A percentile compares a stretch with the other conserved stretches of the same genome.
Conservation (phyloP, 2,329 filamentous ascomycete species). For the Colletotrichum ledebouriae region DNA sequence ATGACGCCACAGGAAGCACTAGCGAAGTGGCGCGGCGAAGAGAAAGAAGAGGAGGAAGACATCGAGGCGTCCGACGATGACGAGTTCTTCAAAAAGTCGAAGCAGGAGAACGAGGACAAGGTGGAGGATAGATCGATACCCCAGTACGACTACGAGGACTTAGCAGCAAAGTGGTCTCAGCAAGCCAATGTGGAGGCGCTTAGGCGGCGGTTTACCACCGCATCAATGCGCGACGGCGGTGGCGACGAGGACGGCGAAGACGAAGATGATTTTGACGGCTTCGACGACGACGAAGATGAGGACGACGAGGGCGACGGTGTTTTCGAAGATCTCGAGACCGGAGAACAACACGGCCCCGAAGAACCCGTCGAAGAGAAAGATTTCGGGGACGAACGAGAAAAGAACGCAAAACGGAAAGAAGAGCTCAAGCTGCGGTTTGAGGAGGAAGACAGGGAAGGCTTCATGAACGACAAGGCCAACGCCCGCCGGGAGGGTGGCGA, state of each 20-base stretch:
- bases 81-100: slow-evolving; percentile 75
- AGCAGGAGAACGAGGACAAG: slow-evolving; percentile 75
- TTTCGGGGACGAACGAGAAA: slow-evolving; percentile 90
- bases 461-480: slow-evolving; percentile 88
- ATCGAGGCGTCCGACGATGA: slow-evolving; percentile 70
- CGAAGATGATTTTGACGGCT: slow-evolving; percentile 64
- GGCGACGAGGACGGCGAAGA: slow-evolving; percentile 66
- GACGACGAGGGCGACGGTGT: slow-evolving; percentile 65
- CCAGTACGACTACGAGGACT: slow-evolving; percentile 80
- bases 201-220: slow-evolving; percentile 80
- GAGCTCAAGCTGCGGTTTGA: slow-evolving; percentile 95
- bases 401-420: slow-evolving; percentile 92
- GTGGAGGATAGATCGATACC: slow-evolving; percentile 87
- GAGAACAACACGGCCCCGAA: slow-evolving; percentile 67
- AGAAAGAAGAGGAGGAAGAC: slow-evolving; percentile 70
- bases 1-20: slow-evolving; percentile 82
- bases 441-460: slow-evolving; percentile 97
- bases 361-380: slow-evolving; percentile 59
- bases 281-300: slow-evolving; percentile 66
- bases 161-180: slow-evolving; percentile 89
- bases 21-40: slow-evolving; percentile 82
- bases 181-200: slow-evolving; percentile 82
- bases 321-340: slow-evolving; percentile 81
- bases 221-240: slow-evolving; percentile 61
- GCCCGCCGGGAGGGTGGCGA: slow-evolving; percentile 77